phyloP scores from a whole-genome alignment of 2,329 filamentous ascomycete genomes.

The Trichoderma guizhouense region DNA sequence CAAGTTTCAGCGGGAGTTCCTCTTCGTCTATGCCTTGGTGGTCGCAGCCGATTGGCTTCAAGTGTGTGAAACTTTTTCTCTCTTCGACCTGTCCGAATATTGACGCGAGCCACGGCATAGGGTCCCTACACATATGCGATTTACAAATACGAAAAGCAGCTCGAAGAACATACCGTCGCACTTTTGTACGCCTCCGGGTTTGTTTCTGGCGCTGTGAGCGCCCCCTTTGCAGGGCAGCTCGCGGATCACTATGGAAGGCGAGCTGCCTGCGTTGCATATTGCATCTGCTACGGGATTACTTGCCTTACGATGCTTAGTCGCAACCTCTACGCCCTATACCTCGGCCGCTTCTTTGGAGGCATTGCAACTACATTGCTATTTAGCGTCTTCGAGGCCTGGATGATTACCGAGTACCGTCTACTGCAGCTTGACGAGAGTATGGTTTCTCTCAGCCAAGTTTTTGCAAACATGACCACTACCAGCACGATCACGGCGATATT shows the following conservation, averaged over 20 bases:
- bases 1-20: slow-evolving; percentile 9
- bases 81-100: background rate
- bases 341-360: slow-evolving; percentile 54
- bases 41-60: slow-evolving; percentile 36
- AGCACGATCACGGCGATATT: slow-evolving; percentile 55
- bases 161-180: slow-evolving; percentile 44
- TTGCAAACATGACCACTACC: slow-evolving; percentile 49
- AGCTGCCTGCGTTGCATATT: slow-evolving; percentile 51
- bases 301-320: slow-evolving; percentile 50
- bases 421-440: slow-evolving; percentile 41
- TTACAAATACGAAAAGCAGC: slow-evolving; percentile 48
- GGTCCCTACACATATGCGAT: slow-evolving; percentile 50
- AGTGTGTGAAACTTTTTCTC: slow-evolving; percentile 18
- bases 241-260: slow-evolving; percentile 48
- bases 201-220: slow-evolving; percentile 46
- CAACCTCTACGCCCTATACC: slow-evolving; percentile 43
- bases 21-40: slow-evolving; percentile 29
- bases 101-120: slow-evolving; percentile 22
- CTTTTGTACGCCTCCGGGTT: slow-evolving; percentile 47
- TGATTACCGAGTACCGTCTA: slow-evolving; percentile 54
- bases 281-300: slow-evolving; percentile 48
- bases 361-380: slow-evolving; percentile 56
- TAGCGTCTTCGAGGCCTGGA: slow-evolving; percentile 59
- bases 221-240: slow-evolving; percentile 37
- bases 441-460: slow-evolving; percentile 47